Percentiles rank a stretch among this genome's conserved stretches.
Conservation (phyloP, 768 basidiomycete species). For the Hygrophorus russula region DNA sequence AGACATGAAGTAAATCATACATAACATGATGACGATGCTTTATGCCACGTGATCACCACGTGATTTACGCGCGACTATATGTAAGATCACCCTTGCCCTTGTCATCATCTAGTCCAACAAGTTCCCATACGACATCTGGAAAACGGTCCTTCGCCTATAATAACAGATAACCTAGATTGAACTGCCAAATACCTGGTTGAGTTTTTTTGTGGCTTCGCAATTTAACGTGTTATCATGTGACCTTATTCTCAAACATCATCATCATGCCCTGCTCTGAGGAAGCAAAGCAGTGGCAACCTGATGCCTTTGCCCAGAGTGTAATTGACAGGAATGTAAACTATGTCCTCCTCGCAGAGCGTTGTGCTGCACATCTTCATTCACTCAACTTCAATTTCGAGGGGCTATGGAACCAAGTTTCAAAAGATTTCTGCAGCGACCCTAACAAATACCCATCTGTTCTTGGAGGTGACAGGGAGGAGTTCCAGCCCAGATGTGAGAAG, state of each 20-base stretch:
- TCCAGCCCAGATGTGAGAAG: background rate
- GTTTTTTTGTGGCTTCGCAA: constrained; percentile 52
- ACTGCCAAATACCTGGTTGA: constrained; percentile 72
- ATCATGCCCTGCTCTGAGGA: background rate
- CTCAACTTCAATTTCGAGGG: background rate
- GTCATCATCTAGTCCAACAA: constrained; percentile 37
- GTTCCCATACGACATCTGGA: constrained; percentile 95
- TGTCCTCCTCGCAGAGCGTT: background rate
- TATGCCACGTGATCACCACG: too few relatives aligned
- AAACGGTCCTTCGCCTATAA: constrained; percentile 81
- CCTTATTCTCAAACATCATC: too few relatives aligned
- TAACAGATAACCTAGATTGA: constrained; percentile 71
- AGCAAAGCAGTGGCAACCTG: constrained; percentile 1
- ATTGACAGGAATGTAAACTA: background rate
- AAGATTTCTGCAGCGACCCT: background rate
- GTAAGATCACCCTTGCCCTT: constrained; percentile 30
- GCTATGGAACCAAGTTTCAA: background rate
- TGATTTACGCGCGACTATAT: too few relatives aligned
- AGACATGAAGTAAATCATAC: too few relatives aligned
- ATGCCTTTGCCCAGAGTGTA: background rate
- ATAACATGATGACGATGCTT: too few relatives aligned
- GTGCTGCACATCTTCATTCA: background rate
- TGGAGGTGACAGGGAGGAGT: background rate
- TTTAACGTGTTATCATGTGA: too few relatives aligned
- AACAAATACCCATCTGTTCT: background rate